phyloP scores from a whole-genome alignment of 768 basidiomycete genomes.

The Leucosporidium scottii region DNA sequence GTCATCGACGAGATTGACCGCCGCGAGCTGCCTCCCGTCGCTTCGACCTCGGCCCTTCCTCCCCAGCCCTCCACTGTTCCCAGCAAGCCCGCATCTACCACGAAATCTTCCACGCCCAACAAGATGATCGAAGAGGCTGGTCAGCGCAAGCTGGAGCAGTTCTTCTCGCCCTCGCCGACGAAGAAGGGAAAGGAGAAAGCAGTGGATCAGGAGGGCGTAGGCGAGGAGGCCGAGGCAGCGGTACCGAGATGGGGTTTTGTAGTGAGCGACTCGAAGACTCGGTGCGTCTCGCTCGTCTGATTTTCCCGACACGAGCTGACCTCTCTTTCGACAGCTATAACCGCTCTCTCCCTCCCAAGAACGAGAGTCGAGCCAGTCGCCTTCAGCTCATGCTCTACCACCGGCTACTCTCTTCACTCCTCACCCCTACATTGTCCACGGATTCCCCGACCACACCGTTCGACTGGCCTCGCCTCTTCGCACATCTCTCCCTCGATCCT shows the following conservation, averaged over 20 bases:
- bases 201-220: neutral
- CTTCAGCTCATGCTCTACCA: slow-evolving; percentile 74
- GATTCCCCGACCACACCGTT: slow-evolving; percentile 1
- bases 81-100: neutral
- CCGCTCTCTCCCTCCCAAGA: slow-evolving; percentile 51
- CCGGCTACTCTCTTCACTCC: slow-evolving; percentile 54
- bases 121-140: slow-evolving; percentile 32
- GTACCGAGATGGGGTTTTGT: slow-evolving; percentile 11
- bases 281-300: slow-evolving; percentile 38
- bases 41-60: neutral
- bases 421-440: slow-evolving; percentile 47
- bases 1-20: slow-evolving; percentile 52
- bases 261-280: slow-evolving; percentile 62
- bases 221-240: neutral
- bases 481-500: slow-evolving; percentile 9
- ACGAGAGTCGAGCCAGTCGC: slow-evolving; percentile 55
- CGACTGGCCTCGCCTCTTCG: slow-evolving; percentile 17
- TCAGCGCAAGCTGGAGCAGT: slow-evolving; percentile 44
- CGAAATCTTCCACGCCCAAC: neutral
- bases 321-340: slow-evolving; percentile 17
- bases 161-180: slow-evolving; percentile 18
- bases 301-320: too few relatives aligned
- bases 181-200: slow-evolving; percentile 15
- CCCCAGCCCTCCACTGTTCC: neutral
- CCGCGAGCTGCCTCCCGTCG: slow-evolving; percentile 41